Base-by-base conservation (phyloP, 371 early-diverging fungal genomes). In the Parasitella parasitica region DNA sequence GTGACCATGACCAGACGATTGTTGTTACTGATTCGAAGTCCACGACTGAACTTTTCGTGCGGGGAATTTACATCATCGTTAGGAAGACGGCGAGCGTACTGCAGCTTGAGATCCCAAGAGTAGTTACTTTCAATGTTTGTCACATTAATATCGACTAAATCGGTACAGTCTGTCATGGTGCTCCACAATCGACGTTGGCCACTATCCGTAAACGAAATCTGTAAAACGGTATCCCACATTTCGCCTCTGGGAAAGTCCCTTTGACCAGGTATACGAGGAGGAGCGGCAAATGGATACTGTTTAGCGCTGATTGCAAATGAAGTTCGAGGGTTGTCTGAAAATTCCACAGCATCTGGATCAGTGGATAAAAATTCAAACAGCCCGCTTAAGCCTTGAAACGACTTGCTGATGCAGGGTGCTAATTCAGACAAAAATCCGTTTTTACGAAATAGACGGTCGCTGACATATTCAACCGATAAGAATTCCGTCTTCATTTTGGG, bases 21-120 rank as follows among this genome's bases (percentile, higher is more conserved):
- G 6, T 37, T 27, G 1, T 46, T 32, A 13, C 59, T 69, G 11
- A 69, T 36, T 5, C 61, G 43, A 6, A 80, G 51, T 4, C 43
- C 48, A 0, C 71, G 61, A 1, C 64, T 66, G 54, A 81, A 75
- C 26, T 72, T 63, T 26, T 71, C 70, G n/a, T 81, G 81, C 4
- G 81, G 81, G 0, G 79, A 72, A 26, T 72, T 53, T 3, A 48
- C n/a, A 12, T 57, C 66, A 12, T 73, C 64, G 24, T 68, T 57
- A 7, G 67, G 63, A 1, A 81, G 8, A 0, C 69, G 66, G 28
- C 69, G 71, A 9, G 77, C 78, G 9, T 59, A 64, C 32, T 81
- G 69, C 0, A 81, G 41, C 37, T 62, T 71, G 22, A 70, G 48
- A 22, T 81, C 78, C 81, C 81, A 81, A 0, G 78, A 75, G 30